Conservation (phyloP, 257 asterid species). For the Fraxinus anomala region DNA sequence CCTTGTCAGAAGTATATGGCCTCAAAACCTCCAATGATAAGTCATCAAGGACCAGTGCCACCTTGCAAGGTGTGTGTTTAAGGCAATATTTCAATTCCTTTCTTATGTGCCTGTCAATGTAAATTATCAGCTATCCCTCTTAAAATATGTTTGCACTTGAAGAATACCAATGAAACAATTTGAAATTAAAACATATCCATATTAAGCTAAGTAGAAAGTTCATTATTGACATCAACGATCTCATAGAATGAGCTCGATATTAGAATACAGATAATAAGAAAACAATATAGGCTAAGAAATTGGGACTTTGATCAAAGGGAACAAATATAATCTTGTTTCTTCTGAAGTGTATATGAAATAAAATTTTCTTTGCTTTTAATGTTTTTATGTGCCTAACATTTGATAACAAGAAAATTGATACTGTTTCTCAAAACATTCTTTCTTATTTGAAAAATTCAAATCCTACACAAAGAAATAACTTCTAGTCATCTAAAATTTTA, state of each 20-base stretch:
- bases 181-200: neutral
- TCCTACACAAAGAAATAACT: neutral
- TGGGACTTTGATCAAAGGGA: neutral
- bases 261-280: neutral
- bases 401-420: constrained; percentile 5
- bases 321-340: too few species aligned
- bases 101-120: constrained; percentile 55
- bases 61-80: constrained; percentile 66
- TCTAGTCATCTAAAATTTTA: neutral
- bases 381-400: neutral
- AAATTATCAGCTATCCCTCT: constrained; percentile 14
- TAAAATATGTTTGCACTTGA: neutral
- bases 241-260: neutral
- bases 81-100: constrained; percentile 62
- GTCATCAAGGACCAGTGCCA: constrained; percentile 57
- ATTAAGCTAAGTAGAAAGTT: neutral
- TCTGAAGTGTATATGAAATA: too few species aligned
- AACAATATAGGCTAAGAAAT: neutral
- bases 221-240: neutral
- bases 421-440: neutral
- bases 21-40: constrained; percentile 50
- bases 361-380: neutral
- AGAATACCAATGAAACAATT: neutral
- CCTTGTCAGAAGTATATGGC: constrained; percentile 40
- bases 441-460: neutral